Evolutionary conservation across 2,329 filamentous ascomycete genomes (phyloP).

Genomic region (Cladophialophora yegresii): DNA sequence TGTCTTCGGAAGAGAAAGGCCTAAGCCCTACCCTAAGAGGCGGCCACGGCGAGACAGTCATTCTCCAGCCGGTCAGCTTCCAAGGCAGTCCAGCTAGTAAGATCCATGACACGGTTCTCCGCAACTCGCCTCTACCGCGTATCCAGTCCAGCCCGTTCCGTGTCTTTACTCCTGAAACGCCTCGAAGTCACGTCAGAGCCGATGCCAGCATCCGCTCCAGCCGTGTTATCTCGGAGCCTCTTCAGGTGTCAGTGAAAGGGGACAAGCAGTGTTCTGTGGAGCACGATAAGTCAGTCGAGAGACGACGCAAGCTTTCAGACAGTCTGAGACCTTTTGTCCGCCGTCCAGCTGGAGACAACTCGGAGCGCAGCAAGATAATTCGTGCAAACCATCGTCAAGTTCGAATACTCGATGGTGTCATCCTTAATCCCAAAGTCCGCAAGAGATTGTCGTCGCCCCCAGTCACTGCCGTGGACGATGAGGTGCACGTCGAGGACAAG

Average conservation of each 20-base stretch:
- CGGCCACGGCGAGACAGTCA: slow-evolving; percentile 17
- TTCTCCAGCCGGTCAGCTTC: slow-evolving; percentile 10
- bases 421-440: slow-evolving; percentile 21
- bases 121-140: background rate
- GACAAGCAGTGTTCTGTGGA: slow-evolving; percentile 5
- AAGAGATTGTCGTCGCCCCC: slow-evolving; percentile 23
- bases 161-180: slow-evolving; percentile 4
- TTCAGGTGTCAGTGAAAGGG: background rate
- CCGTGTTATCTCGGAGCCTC: background rate
- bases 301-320: slow-evolving; percentile 7
- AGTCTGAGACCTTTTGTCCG: slow-evolving; percentile 18
- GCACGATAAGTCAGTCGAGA: slow-evolving; percentile 17
- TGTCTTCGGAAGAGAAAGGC: background rate
- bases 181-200: background rate
- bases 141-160: background rate
- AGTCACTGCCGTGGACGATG: background rate
- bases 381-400: slow-evolving; percentile 31
- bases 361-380: slow-evolving; percentile 20
- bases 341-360: slow-evolving; percentile 12
- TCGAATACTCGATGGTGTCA: slow-evolving; percentile 31
- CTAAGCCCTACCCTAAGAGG: slow-evolving; percentile 17
- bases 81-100: slow-evolving; percentile 1
- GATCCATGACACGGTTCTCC: background rate
- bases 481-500: slow-evolving; percentile 9
- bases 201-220: background rate